Conservation (phyloP, 2,329 filamentous ascomycete species). For the Penicillium verrucosum region DNA sequence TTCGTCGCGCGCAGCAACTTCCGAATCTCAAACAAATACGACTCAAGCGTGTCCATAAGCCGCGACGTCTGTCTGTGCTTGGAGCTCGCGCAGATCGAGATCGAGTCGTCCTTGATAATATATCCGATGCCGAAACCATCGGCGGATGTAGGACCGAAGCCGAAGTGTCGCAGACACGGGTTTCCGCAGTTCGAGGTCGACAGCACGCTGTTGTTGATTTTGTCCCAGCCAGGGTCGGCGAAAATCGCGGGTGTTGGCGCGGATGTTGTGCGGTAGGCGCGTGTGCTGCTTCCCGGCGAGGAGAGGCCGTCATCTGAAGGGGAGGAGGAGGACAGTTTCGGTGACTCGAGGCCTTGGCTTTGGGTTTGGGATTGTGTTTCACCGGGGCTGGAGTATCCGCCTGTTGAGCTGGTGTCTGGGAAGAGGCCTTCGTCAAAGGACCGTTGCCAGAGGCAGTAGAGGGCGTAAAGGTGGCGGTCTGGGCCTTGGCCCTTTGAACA, state of each 20-base stretch:
- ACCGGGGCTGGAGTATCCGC: slow-evolving; percentile 62
- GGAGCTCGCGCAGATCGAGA: slow-evolving; percentile 86
- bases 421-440: slow-evolving; percentile 69
- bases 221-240: slow-evolving; percentile 87
- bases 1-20: slow-evolving; percentile 73
- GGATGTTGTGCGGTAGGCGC: slow-evolving; percentile 45
- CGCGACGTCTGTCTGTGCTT: slow-evolving; percentile 92
- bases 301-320: slow-evolving; percentile 38
- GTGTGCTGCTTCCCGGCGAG: slow-evolving; percentile 50
- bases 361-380: slow-evolving; percentile 20
- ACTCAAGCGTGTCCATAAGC: slow-evolving; percentile 84
- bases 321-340: slow-evolving; percentile 26
- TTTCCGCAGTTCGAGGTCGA: slow-evolving; percentile 99
- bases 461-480: slow-evolving; percentile 87
- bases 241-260: slow-evolving; percentile 70
- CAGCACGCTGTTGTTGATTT: slow-evolving; percentile 87
- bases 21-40: slow-evolving; percentile 85
- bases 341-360: slow-evolving; percentile 22
- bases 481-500: slow-evolving; percentile 89
- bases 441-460: slow-evolving; percentile 94
- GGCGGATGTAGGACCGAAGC: slow-evolving; percentile 89
- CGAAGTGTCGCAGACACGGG: slow-evolving; percentile 88
- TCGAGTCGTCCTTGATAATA: slow-evolving; percentile 92
- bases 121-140: slow-evolving; percentile 98
- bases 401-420: slow-evolving; percentile 53